Percentiles rank a stretch among this genome's conserved stretches.
Evolutionary conservation across 1,284 basidiomycete genomes (phyloP).

Genomic region (Pulchroboletus neoregius): DNA sequence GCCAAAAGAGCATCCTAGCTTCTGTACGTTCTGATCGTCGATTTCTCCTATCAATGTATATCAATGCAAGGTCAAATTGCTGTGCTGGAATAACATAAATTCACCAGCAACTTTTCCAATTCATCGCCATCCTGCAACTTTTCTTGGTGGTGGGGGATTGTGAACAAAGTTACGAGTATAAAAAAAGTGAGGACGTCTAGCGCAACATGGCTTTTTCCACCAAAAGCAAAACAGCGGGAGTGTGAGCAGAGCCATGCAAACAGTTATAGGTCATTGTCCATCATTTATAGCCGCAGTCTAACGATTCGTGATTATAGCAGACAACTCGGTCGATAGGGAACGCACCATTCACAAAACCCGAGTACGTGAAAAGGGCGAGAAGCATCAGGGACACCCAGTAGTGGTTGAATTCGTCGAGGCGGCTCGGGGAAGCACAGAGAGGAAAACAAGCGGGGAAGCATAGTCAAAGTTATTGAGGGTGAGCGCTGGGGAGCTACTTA

Average conservation of each 20-base stretch:
- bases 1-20: not conserved
- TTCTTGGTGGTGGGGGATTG: not conserved
- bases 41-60: not conserved
- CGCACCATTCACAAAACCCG: not conserved
- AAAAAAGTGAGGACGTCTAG: not conserved
- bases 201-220: constrained; percentile 35
- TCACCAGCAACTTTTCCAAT: not conserved
- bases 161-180: not conserved
- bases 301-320: constrained; percentile 1
- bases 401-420: not conserved
- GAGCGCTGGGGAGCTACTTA: not conserved
- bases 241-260: constrained; percentile 31
- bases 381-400: constrained; percentile 16
- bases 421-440: too few relatives aligned
- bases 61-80: not conserved
- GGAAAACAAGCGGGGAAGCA: not conserved
- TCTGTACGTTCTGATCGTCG: not conserved
- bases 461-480: not conserved
- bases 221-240: constrained; percentile 29
- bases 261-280: constrained; percentile 29
- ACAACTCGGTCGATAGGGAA: not conserved
- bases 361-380: constrained; percentile 20
- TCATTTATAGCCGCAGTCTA: constrained; percentile 4
- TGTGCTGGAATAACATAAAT: not conserved
- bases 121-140: not conserved